These are phyloP conservation scores for Clathrospora elynae DNA, from an alignment of 2,329 filamentous ascomycete species.

Conservation along the genomic window DNA sequence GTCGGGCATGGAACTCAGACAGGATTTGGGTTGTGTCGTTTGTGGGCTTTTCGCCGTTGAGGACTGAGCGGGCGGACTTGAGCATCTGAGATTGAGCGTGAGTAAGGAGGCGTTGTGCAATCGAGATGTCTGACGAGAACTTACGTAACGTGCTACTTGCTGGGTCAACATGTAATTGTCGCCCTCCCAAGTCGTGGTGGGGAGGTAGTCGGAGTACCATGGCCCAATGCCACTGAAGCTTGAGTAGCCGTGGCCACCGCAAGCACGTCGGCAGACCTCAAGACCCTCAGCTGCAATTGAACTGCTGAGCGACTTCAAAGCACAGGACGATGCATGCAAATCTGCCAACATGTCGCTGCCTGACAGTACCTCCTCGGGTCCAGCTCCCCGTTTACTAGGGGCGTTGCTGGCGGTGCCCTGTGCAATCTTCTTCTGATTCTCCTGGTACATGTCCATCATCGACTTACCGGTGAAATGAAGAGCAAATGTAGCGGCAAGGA, in stretches of 20 bases:
- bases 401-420: constrained; percentile 47
- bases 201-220: constrained; percentile 77
- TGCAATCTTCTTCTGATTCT: constrained; percentile 72
- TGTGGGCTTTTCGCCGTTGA: constrained; percentile 65
- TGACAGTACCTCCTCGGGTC: constrained; percentile 69
- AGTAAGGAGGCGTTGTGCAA: neutral
- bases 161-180: constrained; percentile 85
- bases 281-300: constrained; percentile 75
- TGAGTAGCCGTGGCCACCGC: constrained; percentile 77
- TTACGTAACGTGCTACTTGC: constrained; percentile 73
- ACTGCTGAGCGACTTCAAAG: constrained; percentile 73
- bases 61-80: constrained; percentile 73
- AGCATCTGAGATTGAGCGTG: constrained; percentile 57
- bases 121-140: constrained; percentile 23
- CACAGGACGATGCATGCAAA: constrained; percentile 76
- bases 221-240: constrained; percentile 76
- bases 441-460: constrained; percentile 75
- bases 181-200: constrained; percentile 74
- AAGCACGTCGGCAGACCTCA: constrained; percentile 74
- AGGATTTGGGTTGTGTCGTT: constrained; percentile 74
- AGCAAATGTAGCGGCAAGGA: constrained; percentile 76
- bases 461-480: constrained; percentile 77
- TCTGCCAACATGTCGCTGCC: constrained; percentile 73
- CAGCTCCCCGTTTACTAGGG: constrained; percentile 58
- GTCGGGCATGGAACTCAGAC: constrained; percentile 65